A percentile compares a stretch with the other conserved stretches of the same genome.
Conservation (phyloP, 2,329 filamentous ascomycete species). For the Botrytis hyacinthi region DNA sequence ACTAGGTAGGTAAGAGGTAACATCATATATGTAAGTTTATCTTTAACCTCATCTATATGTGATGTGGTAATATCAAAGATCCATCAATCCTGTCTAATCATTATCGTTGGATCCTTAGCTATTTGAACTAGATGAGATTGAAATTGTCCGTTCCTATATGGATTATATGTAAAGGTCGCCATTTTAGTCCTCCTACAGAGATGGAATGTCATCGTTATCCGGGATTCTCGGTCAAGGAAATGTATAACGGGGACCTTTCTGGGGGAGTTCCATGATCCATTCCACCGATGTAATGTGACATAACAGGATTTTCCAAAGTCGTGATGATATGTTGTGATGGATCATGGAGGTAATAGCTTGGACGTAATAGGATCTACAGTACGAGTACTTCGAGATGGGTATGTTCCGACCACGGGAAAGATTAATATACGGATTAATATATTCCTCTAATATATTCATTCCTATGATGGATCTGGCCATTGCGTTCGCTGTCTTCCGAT, state of each 20-base stretch:
- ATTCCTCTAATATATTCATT: not conserved
- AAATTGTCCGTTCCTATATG: too few relatives aligned
- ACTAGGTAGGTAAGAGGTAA: not conserved
- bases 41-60: not conserved
- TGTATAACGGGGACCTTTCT: not conserved
- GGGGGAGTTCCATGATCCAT: not conserved
- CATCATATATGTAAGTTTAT: not conserved
- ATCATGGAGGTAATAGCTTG: not conserved
- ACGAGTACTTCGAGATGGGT: conserved; percentile 1
- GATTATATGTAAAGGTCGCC: not conserved
- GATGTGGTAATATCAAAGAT: not conserved
- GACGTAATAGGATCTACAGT: not conserved
- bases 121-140: not conserved
- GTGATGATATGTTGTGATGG: not conserved
- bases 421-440: not conserved
- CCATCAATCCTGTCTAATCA: not conserved
- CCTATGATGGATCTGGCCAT: not conserved
- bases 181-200: not conserved
- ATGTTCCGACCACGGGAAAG: not conserved
- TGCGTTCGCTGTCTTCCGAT: not conserved
- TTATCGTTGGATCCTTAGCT: not conserved
- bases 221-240: not conserved
- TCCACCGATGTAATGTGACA: not conserved
- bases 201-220: not conserved
- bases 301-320: not conserved